A percentile compares a stretch with the other conserved stretches of the same genome.
phyloP scores from a whole-genome alignment of 306 rosid species.

The Pterocarpus santalinus region DNA sequence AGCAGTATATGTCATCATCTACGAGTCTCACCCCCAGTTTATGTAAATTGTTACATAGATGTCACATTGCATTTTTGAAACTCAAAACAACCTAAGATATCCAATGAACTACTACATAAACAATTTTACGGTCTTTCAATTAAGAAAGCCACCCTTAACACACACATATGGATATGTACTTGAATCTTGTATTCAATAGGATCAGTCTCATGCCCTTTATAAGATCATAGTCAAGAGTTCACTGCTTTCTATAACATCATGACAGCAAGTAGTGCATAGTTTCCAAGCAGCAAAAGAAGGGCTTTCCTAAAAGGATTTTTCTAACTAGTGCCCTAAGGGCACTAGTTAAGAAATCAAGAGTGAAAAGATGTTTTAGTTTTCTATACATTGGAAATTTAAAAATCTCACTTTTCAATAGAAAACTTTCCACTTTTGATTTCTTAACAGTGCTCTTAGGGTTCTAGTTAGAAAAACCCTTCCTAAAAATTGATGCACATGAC shows the following conservation, averaged over 20 bases:
- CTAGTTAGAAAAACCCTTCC: too few species aligned
- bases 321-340: too few species aligned
- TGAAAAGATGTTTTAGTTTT: too few species aligned
- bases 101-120: conserved; percentile 26
- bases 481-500: conserved; percentile 16
- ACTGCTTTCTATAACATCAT: conserved; percentile 1
- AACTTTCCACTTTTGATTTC: too few species aligned
- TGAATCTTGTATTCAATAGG: background rate
- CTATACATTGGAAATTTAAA: too few species aligned
- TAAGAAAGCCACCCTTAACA: background rate
- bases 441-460: too few species aligned
- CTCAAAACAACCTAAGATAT: conserved; percentile 32
- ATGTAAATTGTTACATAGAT: conserved; percentile 24
- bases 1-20: background rate
- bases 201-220: conserved; percentile 27
- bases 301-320: conserved; percentile 17
- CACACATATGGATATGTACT: background rate
- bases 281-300: conserved; percentile 38
- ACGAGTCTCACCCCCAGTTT: conserved; percentile 21
- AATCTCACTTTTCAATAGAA: too few species aligned
- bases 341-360: too few species aligned
- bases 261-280: conserved; percentile 11
- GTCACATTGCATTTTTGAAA: conserved; percentile 33
- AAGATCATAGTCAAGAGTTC: background rate
- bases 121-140: conserved; percentile 22